Base-by-base conservation (phyloP, 192 early-diverging fungal genomes). In the Backusella macrospora region DNA sequence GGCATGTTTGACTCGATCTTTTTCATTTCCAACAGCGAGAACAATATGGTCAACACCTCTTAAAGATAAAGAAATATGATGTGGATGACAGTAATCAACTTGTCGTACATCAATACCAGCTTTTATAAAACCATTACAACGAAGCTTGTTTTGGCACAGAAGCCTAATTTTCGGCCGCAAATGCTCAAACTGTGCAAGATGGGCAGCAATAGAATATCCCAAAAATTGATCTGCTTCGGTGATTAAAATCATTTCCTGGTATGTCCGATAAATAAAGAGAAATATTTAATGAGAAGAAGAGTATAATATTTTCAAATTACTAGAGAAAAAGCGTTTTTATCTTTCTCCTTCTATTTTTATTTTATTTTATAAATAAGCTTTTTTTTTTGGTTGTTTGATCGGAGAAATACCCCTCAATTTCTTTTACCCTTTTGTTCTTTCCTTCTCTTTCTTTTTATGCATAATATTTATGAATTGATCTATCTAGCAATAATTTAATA, bases 171-270 rank as follows among this genome's bases (percentile, higher is more conserved):
- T 38, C 7, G 70, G 52, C n/a, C 74, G 73, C 13, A 76, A 7
- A 15, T 55, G 34, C 62, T 69, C 42, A 38, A 70, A 55, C 21
- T 68, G 62, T 6, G 69, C 62, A 7, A 80, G 38, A 40, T 80
- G 74, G 18, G 73, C 72, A 14, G 71, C 64, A 42, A 80, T 64
- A n/a, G 70, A 48, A 55, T 75, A 65, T 0, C 78, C 78, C 14
- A 80, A n/a, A 55, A 55, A 75, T 47, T 80, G 73, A 38, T 80
- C 78, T 16, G 71, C 78, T 6, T 55, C 39, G 6, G 78, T 76
- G 34, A 80, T 80, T 8, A 80, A 65, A 62, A 80, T 55, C 78
- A 78, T 78, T 43, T 21, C 3, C 21, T 65, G 6, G n/a, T 29
- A 16, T 40, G 37, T 38, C 3, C 37, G 6, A 34, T 37, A 55